Conservation (phyloP, 495 filamentous ascomycete genomes). For the Amphirosellinia nigrospora region DNA sequence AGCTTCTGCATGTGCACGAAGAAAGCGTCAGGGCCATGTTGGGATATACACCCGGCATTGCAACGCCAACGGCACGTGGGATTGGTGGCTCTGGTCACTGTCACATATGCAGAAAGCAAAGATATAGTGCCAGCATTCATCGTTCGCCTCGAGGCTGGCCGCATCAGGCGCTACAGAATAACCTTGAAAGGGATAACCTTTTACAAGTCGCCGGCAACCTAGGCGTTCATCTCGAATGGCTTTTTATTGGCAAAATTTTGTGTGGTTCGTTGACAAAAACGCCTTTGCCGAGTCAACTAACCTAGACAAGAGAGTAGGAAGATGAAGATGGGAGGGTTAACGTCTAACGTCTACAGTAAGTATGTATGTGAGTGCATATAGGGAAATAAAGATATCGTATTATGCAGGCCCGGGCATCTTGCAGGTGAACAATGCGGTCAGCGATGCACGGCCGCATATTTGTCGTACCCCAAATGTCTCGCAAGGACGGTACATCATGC, state of each 20-base stretch:
- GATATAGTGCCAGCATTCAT: conserved; percentile 13
- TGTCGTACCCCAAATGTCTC: neutral
- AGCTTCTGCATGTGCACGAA: neutral
- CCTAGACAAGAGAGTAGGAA: conserved; percentile 1
- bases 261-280: neutral
- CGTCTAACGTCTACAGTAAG: no score
- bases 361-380: no score
- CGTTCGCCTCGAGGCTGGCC: conserved; percentile 2
- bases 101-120: conserved; percentile 15
- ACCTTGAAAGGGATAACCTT: neutral
- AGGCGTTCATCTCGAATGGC: neutral
- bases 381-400: conserved; percentile 15
- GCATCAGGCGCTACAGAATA: neutral
- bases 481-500: conserved; percentile 10
- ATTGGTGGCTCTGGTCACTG: conserved; percentile 4
- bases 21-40: neutral
- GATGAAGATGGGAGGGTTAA: neutral
- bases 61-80: conserved; percentile 1
- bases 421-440: conserved; percentile 20
- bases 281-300: neutral
- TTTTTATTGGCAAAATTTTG: neutral
- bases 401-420: conserved; percentile 5
- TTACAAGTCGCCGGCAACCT: neutral
- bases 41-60: conserved; percentile 12
- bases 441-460: conserved; percentile 11